A percentile compares a stretch with the other conserved stretches of the same genome.
These are phyloP conservation scores for Thalassiosira oceanica DNA, from an alignment of 352 stramenopile species.

Conservation along the genomic window DNA sequence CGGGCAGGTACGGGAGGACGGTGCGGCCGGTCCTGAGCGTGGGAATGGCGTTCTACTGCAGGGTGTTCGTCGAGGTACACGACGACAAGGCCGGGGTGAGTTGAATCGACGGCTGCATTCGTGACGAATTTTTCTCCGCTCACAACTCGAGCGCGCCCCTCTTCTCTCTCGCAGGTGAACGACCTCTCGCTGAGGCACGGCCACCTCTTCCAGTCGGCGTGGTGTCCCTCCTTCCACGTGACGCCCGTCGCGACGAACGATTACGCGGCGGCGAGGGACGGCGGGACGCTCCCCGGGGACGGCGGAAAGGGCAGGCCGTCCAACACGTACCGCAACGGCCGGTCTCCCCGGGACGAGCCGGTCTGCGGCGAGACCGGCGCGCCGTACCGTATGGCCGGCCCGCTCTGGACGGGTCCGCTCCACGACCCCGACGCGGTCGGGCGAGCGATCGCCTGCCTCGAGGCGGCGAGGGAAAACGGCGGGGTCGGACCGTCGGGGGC, in stretches of 20 bases:
- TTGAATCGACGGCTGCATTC: neutral
- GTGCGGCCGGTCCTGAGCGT: slow-evolving; percentile 97
- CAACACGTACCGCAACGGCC: slow-evolving; percentile 46
- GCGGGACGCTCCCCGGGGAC: slow-evolving; percentile 5
- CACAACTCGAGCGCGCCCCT: neutral
- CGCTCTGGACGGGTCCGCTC: slow-evolving; percentile 95
- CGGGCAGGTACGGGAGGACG: slow-evolving; percentile 93
- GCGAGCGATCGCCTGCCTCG: slow-evolving; percentile 58
- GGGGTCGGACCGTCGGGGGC: slow-evolving; percentile 22
- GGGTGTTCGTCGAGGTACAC: slow-evolving; percentile 98
- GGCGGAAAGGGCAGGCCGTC: slow-evolving; percentile 19
- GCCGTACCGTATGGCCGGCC: slow-evolving; percentile 89
- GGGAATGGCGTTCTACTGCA: slow-evolving; percentile 99
- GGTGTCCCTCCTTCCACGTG: slow-evolving; percentile 97
- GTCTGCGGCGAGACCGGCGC: slow-evolving; percentile 77
- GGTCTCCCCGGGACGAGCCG: slow-evolving; percentile 31
- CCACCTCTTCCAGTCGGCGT: slow-evolving; percentile 88
- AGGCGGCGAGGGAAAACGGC: slow-evolving; percentile 53
- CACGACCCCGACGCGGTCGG: slow-evolving; percentile 85
- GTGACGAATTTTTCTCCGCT: neutral
- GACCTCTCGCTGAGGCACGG: slow-evolving; percentile 82
- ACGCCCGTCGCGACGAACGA: slow-evolving; percentile 84
- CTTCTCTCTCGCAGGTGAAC: slow-evolving; percentile 70
- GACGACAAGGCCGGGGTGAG: slow-evolving; percentile 89
- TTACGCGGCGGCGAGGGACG: slow-evolving; percentile 20